phyloP scores from a whole-genome alignment of 768 basidiomycete species.

The Mycena metata region DNA sequence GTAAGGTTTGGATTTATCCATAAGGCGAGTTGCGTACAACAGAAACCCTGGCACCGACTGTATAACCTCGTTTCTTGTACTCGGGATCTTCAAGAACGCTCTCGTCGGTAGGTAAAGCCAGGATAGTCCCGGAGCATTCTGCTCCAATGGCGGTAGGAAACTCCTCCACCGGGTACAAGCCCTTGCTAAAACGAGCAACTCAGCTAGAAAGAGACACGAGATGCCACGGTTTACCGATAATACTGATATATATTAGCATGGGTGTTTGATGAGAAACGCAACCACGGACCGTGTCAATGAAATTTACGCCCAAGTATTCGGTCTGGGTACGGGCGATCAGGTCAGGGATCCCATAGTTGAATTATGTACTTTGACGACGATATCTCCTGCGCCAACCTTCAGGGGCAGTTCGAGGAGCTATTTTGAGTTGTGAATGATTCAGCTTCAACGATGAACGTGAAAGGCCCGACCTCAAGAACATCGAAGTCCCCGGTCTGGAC shows the following conservation, averaged over 20 bases:
- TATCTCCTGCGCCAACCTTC: conserved; percentile 56
- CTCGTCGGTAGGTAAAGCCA: conserved; percentile 78
- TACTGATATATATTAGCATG: conserved; percentile 53
- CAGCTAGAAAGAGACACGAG: conserved; percentile 5
- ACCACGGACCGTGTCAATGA: conserved; percentile 45
- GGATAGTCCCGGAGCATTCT: conserved; percentile 84
- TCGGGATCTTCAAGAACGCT: conserved; percentile 70
- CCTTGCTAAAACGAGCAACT: conserved; percentile 56
- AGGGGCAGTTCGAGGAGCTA: conserved; percentile 27
- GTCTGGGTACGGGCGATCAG: conserved; percentile 50
- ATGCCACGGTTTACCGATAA: conserved; percentile 62
- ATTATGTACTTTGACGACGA: conserved; percentile 59
- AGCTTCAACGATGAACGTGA: background rate
- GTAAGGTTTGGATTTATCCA: background rate
- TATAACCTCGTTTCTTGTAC: conserved; percentile 74
- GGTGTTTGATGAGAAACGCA: background rate
- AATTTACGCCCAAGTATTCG: conserved; percentile 88
- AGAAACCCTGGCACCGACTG: conserved; percentile 78
- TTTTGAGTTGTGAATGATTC: background rate
- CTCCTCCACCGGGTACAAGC: conserved; percentile 69
- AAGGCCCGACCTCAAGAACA: conserved; percentile 55
- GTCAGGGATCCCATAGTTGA: background rate
- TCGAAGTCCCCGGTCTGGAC: conserved; percentile 69
- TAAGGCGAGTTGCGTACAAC: conserved; percentile 61
- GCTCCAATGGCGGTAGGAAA: conserved; percentile 81